Evolutionary conservation across 768 basidiomycete species (phyloP).

Genomic region (Clathrus columnatus): DNA sequence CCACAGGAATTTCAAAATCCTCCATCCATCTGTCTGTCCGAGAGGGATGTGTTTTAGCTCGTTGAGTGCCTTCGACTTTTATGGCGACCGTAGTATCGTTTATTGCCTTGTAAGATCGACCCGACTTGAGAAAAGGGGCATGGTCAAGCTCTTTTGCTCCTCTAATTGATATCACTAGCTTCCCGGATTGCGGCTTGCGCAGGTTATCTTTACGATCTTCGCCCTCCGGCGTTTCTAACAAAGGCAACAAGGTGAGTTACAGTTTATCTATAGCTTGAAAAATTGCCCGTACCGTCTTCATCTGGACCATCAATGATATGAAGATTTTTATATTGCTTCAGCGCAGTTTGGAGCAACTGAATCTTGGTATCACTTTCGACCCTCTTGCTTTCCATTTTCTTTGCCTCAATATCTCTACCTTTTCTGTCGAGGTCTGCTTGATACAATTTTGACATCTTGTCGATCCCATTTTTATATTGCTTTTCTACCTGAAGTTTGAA

Average conservation of each 20-base stretch:
- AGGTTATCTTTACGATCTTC: slow-evolving; percentile 89
- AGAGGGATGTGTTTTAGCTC: slow-evolving; percentile 85
- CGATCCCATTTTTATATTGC: slow-evolving; percentile 96
- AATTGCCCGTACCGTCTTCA: slow-evolving; percentile 48
- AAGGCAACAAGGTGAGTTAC: background rate
- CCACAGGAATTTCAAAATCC: slow-evolving; percentile 91
- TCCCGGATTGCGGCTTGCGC: slow-evolving; percentile 90
- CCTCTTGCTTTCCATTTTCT: slow-evolving; percentile 87
- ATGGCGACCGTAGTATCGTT: slow-evolving; percentile 87
- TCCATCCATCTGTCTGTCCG: slow-evolving; percentile 97
- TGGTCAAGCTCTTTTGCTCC: slow-evolving; percentile 94
- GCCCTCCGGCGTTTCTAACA: slow-evolving; percentile 43
- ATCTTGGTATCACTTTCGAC: slow-evolving; percentile 97
- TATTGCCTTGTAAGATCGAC: slow-evolving; percentile 62
- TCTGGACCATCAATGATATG: slow-evolving; percentile 83
- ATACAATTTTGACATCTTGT: slow-evolving; percentile 98
- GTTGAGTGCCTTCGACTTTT: slow-evolving; percentile 92
- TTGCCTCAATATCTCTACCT: slow-evolving; percentile 88
- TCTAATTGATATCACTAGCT: slow-evolving; percentile 79
- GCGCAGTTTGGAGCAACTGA: slow-evolving; percentile 80
- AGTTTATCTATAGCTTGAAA: background rate
- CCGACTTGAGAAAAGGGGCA: slow-evolving; percentile 58
- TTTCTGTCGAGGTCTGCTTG: slow-evolving; percentile 97
- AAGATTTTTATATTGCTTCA: slow-evolving; percentile 93
- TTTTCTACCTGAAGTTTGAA: slow-evolving; percentile 98